Percentiles rank a stretch among this genome's conserved stretches.
Conservation (phyloP, 768 basidiomycete species). For the Goffeauzyma gilvescens region DNA sequence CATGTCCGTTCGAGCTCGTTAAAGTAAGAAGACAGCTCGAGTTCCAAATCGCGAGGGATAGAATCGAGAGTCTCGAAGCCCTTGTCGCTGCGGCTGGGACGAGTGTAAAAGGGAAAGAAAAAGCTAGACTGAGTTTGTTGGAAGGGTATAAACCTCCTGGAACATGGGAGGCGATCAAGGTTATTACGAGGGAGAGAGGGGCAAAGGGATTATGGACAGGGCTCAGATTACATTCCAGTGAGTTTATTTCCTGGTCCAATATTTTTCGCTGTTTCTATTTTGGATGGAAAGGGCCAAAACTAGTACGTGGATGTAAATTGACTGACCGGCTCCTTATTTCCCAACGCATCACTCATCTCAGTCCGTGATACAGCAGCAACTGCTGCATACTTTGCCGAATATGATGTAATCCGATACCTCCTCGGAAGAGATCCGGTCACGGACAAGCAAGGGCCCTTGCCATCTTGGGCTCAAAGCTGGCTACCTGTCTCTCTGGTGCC, state of each 20-base stretch:
- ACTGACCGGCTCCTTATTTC: background rate
- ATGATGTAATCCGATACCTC: constrained; percentile 74
- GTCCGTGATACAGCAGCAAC: constrained; percentile 81
- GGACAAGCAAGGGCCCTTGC: constrained; percentile 24
- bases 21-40: constrained; percentile 88
- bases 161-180: constrained; percentile 56
- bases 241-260: background rate
- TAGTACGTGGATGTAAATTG: too few species aligned
- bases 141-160: constrained; percentile 45
- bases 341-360: constrained; percentile 35
- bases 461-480: constrained; percentile 39
- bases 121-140: constrained; percentile 4
- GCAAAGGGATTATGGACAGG: constrained; percentile 9
- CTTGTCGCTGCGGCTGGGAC: background rate
- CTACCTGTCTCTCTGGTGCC: constrained; percentile 65
- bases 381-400: constrained; percentile 79
- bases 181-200: constrained; percentile 42
- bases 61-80: background rate
- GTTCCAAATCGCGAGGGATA: constrained; percentile 68
- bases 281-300: too few species aligned
- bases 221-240: constrained; percentile 9
- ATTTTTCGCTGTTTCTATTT: background rate
- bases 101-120: constrained; percentile 2
- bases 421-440: constrained; percentile 42
- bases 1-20: constrained; percentile 87